Base-by-base conservation (phyloP, 495 filamentous ascomycete species). In the Xanthoparmelia taractica region DNA sequence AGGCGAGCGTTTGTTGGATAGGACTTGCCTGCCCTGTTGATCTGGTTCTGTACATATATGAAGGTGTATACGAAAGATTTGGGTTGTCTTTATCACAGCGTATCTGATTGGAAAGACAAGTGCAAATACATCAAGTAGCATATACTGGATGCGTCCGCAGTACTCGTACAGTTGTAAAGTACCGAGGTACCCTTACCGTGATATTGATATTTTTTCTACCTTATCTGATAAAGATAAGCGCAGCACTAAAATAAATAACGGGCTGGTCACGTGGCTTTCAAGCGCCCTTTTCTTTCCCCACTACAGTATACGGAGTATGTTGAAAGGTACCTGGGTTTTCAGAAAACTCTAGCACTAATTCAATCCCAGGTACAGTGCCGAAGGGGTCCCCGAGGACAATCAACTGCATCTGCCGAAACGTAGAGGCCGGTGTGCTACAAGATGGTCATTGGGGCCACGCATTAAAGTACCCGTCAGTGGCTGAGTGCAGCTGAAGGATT, bases 401-500 rank as follows among this genome's bases (percentile, higher is more conserved):
- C 40, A 43, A 43, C 7, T 20, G 15, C 17, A 43, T 43, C 20
- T 45, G 20, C 20, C 8, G 41, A 45, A 25, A 23, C 2, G 0
- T 18, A 25, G n/a, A 47, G 10, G n/a, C 43, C 2, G 20, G 43
- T 8, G n/a, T 20, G 8, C 11, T 25, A 47, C 23, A 25, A 50
- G 11, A 29, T 27, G 47, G 1, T 50, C 4, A 50, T 17, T 50
- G 47, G 25, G 12, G 47, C 25, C 47, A 50, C 12, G 5, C n/a
- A n/a, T n/a, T n/a, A 50, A 29, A 50, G 12, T 4, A 13, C 25
- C 47, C 47, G 25, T 25, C 41, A 6, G 47, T 25, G 47, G 47
- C 47, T 50, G 25, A 50, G 47, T 50, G 25, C 47, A 50, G 47
- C 47, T 50, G 47, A 50, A 50, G 47, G 47, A 50, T 50, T 13